Evolutionary conservation across 768 basidiomycete genomes (phyloP).

Genomic region (Macrolepiota fuliginosa): DNA sequence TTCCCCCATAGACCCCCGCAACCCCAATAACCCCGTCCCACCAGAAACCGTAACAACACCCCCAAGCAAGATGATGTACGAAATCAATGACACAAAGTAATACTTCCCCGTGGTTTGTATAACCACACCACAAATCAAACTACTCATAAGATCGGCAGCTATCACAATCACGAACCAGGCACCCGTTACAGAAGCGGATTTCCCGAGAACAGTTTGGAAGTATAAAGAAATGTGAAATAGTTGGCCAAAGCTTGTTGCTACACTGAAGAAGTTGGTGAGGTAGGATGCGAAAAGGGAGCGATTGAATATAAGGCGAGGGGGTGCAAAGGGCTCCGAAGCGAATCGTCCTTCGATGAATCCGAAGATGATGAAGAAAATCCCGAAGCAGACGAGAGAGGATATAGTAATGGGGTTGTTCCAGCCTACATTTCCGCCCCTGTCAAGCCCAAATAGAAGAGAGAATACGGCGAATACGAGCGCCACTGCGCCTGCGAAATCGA

Average conservation of each 20-base stretch:
- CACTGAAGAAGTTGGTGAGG: constrained; percentile 56
- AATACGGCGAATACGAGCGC: constrained; percentile 57
- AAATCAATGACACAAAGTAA: constrained; percentile 45
- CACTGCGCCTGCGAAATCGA: constrained; percentile 62
- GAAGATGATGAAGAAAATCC: constrained; percentile 36
- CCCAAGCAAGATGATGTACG: constrained; percentile 34
- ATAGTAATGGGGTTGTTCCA: constrained; percentile 42
- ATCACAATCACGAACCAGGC: constrained; percentile 50
- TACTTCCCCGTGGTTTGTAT: constrained; percentile 62
- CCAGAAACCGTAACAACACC: constrained; percentile 34
- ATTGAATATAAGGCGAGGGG: constrained; percentile 49
- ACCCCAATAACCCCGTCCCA: constrained; percentile 35
- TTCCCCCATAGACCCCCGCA: constrained; percentile 29
- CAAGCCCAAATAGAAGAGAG: constrained; percentile 55
- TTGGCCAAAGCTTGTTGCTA: constrained; percentile 40
- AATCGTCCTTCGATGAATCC: constrained; percentile 43
- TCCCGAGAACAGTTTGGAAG: constrained; percentile 52
- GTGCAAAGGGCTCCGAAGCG: constrained; percentile 59
- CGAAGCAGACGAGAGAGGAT: constrained; percentile 31
- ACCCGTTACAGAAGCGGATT: constrained; percentile 47
- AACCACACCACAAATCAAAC: constrained; percentile 46
- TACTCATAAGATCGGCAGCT: constrained; percentile 43
- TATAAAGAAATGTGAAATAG: constrained; percentile 57
- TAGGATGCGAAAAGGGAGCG: constrained; percentile 50
- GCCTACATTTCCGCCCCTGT: constrained; percentile 49